Evolutionary conservation across 2,329 filamentous ascomycete genomes (phyloP), one percentile per base, ranked within the genome.

Genomic region (Harringtonia aguacate): DNA sequence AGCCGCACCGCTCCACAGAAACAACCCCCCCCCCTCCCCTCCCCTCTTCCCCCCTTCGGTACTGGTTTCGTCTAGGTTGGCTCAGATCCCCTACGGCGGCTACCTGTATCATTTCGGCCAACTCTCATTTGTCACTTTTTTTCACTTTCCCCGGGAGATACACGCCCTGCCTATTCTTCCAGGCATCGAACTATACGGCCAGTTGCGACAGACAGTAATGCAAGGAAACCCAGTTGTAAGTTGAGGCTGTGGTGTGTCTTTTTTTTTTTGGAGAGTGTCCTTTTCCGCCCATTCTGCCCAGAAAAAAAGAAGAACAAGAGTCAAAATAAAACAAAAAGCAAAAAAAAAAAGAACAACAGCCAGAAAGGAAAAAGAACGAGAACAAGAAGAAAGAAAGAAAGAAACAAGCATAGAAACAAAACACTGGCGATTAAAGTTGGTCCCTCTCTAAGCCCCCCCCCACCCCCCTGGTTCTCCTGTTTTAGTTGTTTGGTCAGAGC

Each of bases 1-100:
- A 48, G 44, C 46, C 46, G 46, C 46, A 36, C 46, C 46, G 44
- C 46, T 44, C 44, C 41, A 40, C 46, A 48, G 40, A 46, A 39
- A 35, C 43, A 36, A 42, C 7, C 30, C 30, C 14, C 4, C n/a
- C 39, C 39, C 39, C n/a, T n/a, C n/a, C n/a, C n/a, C n/a, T n/a
- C n/a, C n/a, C n/a, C n/a, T n/a, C n/a, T n/a, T n/a, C n/a, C n/a
- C n/a, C n/a, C n/a, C n/a, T n/a, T n/a, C 39, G 30, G 39, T 21
- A 43, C 27, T 45, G 35, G 34, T 24, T 39, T 30, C 35, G 36
- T 8, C 31, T 20, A 38, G 30, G 36, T 40, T 45, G 41, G 43
- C 28, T 45, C 36, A 31, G 31, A 37, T 39, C 24, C 29, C 41
- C 41, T 39, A 36, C 21, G 7, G n/a, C 15, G 33, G 3, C 4